Percentiles rank a stretch among this genome's conserved stretches.
Conservation (phyloP, 306 rosid species). For the Quercus wislizeni region DNA sequence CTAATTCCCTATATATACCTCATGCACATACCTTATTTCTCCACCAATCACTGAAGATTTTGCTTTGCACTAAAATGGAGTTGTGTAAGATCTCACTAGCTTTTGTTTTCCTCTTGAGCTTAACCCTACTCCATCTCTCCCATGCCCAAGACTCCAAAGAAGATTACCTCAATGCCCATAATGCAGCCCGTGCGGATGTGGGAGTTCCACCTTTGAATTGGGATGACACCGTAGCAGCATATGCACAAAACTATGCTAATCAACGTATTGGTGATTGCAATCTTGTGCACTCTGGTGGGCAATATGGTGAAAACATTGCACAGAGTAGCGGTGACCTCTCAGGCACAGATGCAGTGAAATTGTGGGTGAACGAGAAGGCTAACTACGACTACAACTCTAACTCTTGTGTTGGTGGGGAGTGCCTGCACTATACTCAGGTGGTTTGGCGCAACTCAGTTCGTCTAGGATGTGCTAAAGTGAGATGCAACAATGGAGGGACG, state of each 20-base stretch:
- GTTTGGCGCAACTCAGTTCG: too few relatives aligned
- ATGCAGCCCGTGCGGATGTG: slow-evolving; percentile 19
- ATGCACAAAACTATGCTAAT: slow-evolving; percentile 29
- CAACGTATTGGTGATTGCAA: slow-evolving; percentile 11
- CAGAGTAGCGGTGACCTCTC: slow-evolving; percentile 8
- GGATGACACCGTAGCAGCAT: slow-evolving; percentile 11
- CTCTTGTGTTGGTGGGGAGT: not conserved
- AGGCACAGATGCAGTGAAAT: slow-evolving; percentile 23
- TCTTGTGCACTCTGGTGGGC: slow-evolving; percentile 26
- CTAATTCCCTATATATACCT: not conserved
- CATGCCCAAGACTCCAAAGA: slow-evolving; percentile 15
- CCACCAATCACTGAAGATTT: not conserved
- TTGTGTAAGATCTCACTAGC: not conserved
- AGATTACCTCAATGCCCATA: too few relatives aligned
- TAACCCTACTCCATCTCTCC: not conserved
- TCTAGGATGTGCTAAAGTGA: too few relatives aligned
- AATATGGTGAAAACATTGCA: slow-evolving; percentile 42
- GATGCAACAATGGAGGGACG: too few relatives aligned
- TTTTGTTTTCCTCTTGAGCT: not conserved
- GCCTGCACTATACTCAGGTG: too few relatives aligned
- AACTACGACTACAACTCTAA: slow-evolving; percentile 37
- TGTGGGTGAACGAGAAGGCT: slow-evolving; percentile 46
- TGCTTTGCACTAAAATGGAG: not conserved
- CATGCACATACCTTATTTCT: not conserved
- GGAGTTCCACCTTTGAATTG: slow-evolving; percentile 11